Conservation (phyloP, 768 basidiomycete species). For the Harrya chromipes region DNA sequence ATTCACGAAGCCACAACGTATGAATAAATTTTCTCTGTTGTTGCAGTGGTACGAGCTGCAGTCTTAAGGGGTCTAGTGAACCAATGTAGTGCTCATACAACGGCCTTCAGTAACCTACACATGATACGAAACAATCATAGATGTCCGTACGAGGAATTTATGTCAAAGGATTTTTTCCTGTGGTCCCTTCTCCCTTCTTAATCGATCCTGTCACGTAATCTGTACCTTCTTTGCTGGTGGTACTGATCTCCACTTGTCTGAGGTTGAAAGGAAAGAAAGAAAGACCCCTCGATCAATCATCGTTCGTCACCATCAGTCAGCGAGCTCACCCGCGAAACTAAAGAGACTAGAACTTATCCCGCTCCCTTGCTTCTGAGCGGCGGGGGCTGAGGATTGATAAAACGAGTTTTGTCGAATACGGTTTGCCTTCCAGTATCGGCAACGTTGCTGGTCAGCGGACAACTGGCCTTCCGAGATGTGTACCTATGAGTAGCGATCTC, state of each 20-base stretch:
- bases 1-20: too few relatives aligned
- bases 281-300: too few relatives aligned
- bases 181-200: neutral
- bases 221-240: constrained; percentile 19
- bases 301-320: neutral
- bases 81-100: neutral
- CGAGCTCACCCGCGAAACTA: constrained; percentile 21
- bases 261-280: neutral
- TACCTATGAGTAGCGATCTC: constrained; percentile 9
- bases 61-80: too few relatives aligned
- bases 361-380: constrained; percentile 7
- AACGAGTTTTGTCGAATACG: constrained; percentile 29
- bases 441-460: constrained; percentile 22
- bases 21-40: too few relatives aligned
- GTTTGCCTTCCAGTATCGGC: constrained; percentile 30
- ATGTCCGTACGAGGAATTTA: neutral
- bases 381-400: constrained; percentile 23
- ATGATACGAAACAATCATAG: neutral
- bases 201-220: constrained; percentile 11
- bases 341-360: constrained; percentile 17
- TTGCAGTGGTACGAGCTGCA: too few relatives aligned
- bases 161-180: neutral
- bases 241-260: constrained; percentile 27
- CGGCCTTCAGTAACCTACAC: neutral
- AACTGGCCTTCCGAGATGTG: constrained; percentile 25